A percentile compares a stretch with the other conserved stretches of the same genome.
phyloP scores from a whole-genome alignment of 257 asterid genomes.

The Perilla frutescens region DNA sequence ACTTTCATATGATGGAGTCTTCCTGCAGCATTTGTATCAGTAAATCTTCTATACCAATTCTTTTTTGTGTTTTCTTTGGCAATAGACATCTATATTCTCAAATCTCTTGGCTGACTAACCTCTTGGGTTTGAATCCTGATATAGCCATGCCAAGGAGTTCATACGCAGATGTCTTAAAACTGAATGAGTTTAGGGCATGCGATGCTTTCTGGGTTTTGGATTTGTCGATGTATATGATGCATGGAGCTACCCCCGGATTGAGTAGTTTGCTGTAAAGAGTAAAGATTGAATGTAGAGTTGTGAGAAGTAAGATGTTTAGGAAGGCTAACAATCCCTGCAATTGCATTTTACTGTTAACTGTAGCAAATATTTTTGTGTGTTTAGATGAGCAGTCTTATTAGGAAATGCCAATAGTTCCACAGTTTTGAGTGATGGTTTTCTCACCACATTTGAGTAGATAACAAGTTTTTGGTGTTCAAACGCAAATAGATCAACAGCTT shows the following conservation, averaged over 20 bases:
- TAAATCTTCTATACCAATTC: conserved; percentile 7
- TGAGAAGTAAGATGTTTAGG: background rate
- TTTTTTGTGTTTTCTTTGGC: background rate
- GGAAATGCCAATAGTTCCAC: background rate
- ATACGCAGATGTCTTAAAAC: background rate
- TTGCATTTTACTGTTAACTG: background rate
- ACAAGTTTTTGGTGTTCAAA: too few species aligned
- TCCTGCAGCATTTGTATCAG: conserved; percentile 16
- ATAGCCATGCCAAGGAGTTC: conserved; percentile 29
- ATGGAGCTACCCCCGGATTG: background rate
- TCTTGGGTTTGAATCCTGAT: conserved; percentile 19
- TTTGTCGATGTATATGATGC: too few species aligned
- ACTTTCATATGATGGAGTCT: conserved; percentile 20
- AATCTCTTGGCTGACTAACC: background rate
- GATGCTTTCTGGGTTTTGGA: conserved; percentile 15
- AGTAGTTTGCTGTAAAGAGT: conserved; percentile 28
- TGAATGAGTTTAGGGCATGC: conserved; percentile 9
- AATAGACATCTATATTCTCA: background rate
- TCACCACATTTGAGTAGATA: too few species aligned
- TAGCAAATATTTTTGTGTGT: background rate
- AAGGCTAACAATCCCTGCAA: background rate
- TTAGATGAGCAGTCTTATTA: background rate
- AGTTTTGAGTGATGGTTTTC: background rate
- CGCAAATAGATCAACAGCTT: background rate
- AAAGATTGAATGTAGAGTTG: conserved; percentile 2